These are phyloP conservation scores for Vitis hybrid DNA, from an alignment of 177 flowering plant species.

Conservation along the genomic window DNA sequence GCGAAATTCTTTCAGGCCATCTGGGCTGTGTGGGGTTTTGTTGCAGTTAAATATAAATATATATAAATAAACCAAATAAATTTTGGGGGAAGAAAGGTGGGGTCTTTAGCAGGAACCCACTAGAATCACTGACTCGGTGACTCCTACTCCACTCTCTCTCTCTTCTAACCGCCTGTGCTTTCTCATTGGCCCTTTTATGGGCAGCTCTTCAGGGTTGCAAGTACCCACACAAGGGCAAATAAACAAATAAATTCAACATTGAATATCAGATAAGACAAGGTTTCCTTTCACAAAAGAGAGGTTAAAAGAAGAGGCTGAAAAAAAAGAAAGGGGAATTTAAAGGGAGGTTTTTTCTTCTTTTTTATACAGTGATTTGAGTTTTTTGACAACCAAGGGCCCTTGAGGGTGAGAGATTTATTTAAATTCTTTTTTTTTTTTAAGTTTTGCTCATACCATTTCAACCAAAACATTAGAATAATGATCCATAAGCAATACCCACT, in stretches of 20 bases:
- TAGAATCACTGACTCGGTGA: constrained; percentile 44
- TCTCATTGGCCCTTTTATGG: constrained; percentile 46
- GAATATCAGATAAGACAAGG: constrained; percentile 36
- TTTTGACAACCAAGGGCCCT: constrained; percentile 37
- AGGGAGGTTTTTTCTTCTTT: constrained; percentile 11
- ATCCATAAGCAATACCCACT: constrained; percentile 46
- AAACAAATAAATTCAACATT: constrained; percentile 18
- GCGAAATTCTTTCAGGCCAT: constrained; percentile 35
- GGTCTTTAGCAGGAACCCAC: constrained; percentile 65
- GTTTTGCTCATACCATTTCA: constrained; percentile 32
- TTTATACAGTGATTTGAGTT: constrained; percentile 22
- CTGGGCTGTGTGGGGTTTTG: constrained; percentile 24
- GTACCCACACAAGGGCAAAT: constrained; percentile 14
- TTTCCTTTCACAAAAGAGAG: constrained; percentile 28
- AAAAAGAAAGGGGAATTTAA: not conserved
- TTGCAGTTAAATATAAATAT: not conserved
- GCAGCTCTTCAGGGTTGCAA: constrained; percentile 24
- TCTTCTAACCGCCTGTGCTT: constrained; percentile 55
- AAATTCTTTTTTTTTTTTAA: constrained; percentile 7
- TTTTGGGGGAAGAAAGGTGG: constrained; percentile 22
- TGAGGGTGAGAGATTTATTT: constrained; percentile 1
- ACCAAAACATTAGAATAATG: constrained; percentile 55
- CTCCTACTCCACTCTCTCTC: constrained; percentile 69
- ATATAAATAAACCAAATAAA: not conserved
- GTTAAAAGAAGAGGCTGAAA: no score